Evolutionary conservation across 1,139 yeast genomes (phyloP).

Genomic region (Meyerozyma smithsonii): DNA sequence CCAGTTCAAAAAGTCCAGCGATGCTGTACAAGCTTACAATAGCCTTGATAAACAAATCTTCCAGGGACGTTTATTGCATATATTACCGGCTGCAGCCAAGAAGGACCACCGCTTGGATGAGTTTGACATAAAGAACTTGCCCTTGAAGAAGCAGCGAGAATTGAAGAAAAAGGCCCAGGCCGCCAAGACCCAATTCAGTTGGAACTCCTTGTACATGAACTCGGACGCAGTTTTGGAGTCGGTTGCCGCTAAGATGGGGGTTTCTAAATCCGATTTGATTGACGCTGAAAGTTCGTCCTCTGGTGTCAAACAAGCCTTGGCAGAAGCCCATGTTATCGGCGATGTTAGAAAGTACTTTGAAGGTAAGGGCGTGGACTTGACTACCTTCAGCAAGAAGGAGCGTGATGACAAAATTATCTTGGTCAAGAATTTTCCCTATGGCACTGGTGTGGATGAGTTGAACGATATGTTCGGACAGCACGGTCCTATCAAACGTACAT

Average conservation of each 20-base stretch:
- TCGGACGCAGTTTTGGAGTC: conserved; percentile 89
- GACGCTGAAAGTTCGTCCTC: conserved; percentile 85
- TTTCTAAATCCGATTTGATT: conserved; percentile 74
- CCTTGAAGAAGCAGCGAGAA: conserved; percentile 86
- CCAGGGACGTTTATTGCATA: conserved; percentile 91
- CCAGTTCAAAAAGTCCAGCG: conserved; percentile 58
- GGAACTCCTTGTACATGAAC: conserved; percentile 93
- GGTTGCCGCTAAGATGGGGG: conserved; percentile 80
- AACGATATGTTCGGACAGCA: conserved; percentile 74
- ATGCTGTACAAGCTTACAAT: conserved; percentile 72
- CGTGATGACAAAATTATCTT: conserved; percentile 78
- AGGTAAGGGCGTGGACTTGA: conserved; percentile 75
- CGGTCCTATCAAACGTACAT: conserved; percentile 74
- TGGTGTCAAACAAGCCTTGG: conserved; percentile 96
- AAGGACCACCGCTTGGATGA: conserved; percentile 80
- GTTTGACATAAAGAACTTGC: conserved; percentile 83
- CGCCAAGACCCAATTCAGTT: conserved; percentile 77
- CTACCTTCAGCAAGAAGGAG: conserved; percentile 65
- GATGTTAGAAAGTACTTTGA: conserved; percentile 87
- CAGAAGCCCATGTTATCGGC: conserved; percentile 94
- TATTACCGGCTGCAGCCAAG: conserved; percentile 79
- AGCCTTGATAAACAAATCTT: conserved; percentile 82
- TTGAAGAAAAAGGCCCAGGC: conserved; percentile 82
- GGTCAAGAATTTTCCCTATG: conserved; percentile 86
- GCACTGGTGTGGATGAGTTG: conserved; percentile 74